phyloP scores from a whole-genome alignment of 768 basidiomycete genomes.

The Pholiota molesta region DNA sequence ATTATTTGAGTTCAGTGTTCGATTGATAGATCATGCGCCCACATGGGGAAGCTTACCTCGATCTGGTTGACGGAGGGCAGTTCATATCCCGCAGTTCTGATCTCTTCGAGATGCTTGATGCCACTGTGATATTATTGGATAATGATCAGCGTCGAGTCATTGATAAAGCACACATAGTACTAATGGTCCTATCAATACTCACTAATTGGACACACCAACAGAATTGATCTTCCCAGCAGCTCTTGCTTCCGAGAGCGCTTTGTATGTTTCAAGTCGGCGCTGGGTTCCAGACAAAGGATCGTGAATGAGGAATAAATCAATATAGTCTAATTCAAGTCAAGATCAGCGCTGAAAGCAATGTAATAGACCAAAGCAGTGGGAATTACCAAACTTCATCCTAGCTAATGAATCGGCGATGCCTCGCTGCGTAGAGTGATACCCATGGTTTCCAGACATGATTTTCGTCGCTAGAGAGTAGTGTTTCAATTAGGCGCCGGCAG shows the following conservation, averaged over 20 bases:
- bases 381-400: slow-evolving; percentile 57
- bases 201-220: slow-evolving; percentile 88
- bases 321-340: slow-evolving; percentile 31
- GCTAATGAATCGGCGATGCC: slow-evolving; percentile 61
- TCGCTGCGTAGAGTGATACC: slow-evolving; percentile 58
- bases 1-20: too few relatives aligned
- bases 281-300: slow-evolving; percentile 67
- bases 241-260: slow-evolving; percentile 64
- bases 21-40: neutral
- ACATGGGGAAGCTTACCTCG: slow-evolving; percentile 50
- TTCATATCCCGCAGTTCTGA: slow-evolving; percentile 61
- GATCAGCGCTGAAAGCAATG: neutral
- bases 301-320: slow-evolving; percentile 64
- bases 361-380: neutral
- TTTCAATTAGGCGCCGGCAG: slow-evolving; percentile 7
- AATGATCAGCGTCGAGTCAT: neutral
- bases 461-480: slow-evolving; percentile 58
- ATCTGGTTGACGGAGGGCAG: slow-evolving; percentile 81
- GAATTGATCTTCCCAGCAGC: slow-evolving; percentile 65
- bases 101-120: slow-evolving; percentile 75
- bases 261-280: slow-evolving; percentile 69
- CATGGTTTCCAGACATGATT: slow-evolving; percentile 52
- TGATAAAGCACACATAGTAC: neutral
- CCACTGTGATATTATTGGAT: slow-evolving; percentile 41
- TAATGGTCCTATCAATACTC: slow-evolving; percentile 24